These are phyloP conservation scores for Aspergillus sojae DNA, from an alignment of 2,329 filamentous ascomycete species.

Conservation along the genomic window DNA sequence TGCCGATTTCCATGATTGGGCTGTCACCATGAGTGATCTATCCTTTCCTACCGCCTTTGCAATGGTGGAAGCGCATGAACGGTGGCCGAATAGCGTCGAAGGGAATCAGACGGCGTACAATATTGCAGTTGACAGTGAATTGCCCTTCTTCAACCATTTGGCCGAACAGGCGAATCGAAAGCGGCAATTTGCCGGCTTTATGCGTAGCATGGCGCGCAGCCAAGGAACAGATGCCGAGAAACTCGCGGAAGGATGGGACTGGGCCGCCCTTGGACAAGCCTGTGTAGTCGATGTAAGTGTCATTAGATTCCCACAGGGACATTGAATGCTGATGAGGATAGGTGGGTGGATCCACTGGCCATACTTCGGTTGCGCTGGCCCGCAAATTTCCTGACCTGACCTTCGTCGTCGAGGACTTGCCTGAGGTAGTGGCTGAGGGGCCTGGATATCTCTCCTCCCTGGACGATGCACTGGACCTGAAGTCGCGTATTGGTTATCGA, in stretches of 20 bases:
- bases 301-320: not conserved
- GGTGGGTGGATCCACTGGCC: constrained; percentile 60
- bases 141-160: constrained; percentile 39
- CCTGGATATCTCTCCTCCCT: not conserved
- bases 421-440: not conserved
- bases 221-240: constrained; percentile 60
- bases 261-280: constrained; percentile 50
- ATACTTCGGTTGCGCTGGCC: constrained; percentile 59
- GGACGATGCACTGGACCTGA: not conserved
- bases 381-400: constrained; percentile 53
- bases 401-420: constrained; percentile 59
- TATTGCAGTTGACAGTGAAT: constrained; percentile 30
- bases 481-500: constrained; percentile 29
- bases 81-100: constrained; percentile 21
- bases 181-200: constrained; percentile 57
- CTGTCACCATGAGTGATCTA: constrained; percentile 51
- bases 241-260: constrained; percentile 58
- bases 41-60: constrained; percentile 21
- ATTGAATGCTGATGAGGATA: not conserved
- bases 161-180: constrained; percentile 37
- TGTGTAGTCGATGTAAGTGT: constrained; percentile 55
- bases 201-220: constrained; percentile 58
- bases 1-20: constrained; percentile 49
- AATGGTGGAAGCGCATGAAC: constrained; percentile 28
- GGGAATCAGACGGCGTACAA: constrained; percentile 30